Evolutionary conservation across 1,284 basidiomycete species (phyloP), one percentile per base, ranked within the genome.

Genomic region (Ceratobasidium sp.): DNA sequence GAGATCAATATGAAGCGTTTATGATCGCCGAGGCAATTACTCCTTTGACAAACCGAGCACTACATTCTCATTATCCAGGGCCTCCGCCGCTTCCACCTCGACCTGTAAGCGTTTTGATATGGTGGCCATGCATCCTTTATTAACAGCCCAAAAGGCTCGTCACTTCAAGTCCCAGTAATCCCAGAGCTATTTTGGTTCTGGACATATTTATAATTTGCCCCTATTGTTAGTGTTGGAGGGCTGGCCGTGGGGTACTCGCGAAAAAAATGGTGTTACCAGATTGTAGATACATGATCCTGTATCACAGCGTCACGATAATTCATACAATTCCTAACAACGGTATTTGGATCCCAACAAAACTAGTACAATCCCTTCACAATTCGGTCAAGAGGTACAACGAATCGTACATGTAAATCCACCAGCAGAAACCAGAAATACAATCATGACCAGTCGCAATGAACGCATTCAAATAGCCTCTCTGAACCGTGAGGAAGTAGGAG

Each of bases 401-500:
- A 37, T 25, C 40, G 37, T 22, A 62, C 61, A 44, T n/a, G 44
- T 34, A 44, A 22, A 62, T 22, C 22, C 52, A 22, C 22, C n/a
- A 25, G 9, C 52, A 54, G 22, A 54, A 25, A 37, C 64, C 19
- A 66, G 46, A 29, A 66, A 32, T 11, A 40, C 29, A 17, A 46
- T 29, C 25, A 29, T 29, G 25, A 29, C 25, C 25, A 29, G 25
- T 29, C 25, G 25, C 44, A 32, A 15, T 13, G 25, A 46, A 9
- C 61, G 22, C 22, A 29, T 44, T 34, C 32, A 66, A 66, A 66
- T 66, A 19, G 37, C 44, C 46, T 66, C 64, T 25, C 32, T 66
- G 25, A 66, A 66, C 37, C 56, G 52, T 9, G 70, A 32, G 11
- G 59, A 61, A 40, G 44, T 73, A 29, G 70, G 70, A 13, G 70